A percentile compares a stretch with the other conserved stretches of the same genome.
These are phyloP conservation scores for Auricularia sp. DNA, from an alignment of 768 basidiomycete species.

Conservation along the genomic window DNA sequence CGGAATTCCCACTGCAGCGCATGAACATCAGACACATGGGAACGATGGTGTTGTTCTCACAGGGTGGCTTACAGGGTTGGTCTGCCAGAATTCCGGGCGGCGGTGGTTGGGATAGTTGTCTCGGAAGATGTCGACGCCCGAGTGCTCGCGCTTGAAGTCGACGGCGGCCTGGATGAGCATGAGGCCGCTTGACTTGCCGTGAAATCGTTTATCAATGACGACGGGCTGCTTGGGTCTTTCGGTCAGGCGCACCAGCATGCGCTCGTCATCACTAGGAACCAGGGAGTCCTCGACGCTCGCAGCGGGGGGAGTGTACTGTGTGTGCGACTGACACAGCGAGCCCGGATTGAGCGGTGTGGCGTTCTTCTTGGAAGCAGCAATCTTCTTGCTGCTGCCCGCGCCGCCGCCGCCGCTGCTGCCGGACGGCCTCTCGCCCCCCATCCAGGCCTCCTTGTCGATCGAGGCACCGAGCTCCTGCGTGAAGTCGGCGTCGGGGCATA, in stretches of 20 bases:
- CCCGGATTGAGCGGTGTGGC: not conserved
- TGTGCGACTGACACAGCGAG: not conserved
- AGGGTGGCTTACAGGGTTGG: conserved; percentile 14
- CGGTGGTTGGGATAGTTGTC: conserved; percentile 11
- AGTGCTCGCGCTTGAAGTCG: conserved; percentile 48
- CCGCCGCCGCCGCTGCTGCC: not conserved
- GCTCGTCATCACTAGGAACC: not conserved
- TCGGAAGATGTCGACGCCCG: conserved; percentile 23
- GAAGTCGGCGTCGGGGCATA: conserved; percentile 56
- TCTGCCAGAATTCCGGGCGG: conserved; percentile 25
- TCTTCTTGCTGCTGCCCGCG: not conserved
- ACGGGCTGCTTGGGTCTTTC: not conserved
- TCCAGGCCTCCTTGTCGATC: conserved; percentile 10
- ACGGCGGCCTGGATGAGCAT: conserved; percentile 45
- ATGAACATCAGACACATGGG: conserved; percentile 3
- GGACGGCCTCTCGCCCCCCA: not conserved
- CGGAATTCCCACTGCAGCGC: conserved; percentile 8
- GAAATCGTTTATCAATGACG: conserved; percentile 22
- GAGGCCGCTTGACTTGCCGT: conserved; percentile 47
- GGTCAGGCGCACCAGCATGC: not conserved
- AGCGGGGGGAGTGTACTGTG: not conserved
- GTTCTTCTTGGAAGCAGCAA: not conserved
- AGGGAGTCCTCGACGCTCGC: not conserved
- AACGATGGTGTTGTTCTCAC: not conserved
- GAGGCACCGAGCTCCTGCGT: conserved; percentile 42